These are phyloP conservation scores for Huntiella omanensis DNA, from an alignment of 2,329 filamentous ascomycete species.

Conservation along the genomic window DNA sequence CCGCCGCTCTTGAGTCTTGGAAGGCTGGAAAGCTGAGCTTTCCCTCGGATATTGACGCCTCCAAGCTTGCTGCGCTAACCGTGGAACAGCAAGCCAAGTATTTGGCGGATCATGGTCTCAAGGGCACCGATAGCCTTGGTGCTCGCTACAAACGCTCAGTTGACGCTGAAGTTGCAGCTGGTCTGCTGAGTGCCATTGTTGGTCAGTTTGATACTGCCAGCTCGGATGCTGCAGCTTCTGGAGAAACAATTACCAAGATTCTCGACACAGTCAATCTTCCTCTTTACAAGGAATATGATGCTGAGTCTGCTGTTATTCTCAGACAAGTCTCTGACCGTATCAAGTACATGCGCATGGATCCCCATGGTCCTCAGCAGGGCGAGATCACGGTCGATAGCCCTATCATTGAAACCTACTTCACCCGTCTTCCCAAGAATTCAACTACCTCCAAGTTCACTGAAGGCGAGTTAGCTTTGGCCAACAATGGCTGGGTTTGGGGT, in stretches of 20 bases:
- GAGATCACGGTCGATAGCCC: constrained; percentile 59
- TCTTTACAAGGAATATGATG: constrained; percentile 84
- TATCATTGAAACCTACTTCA: constrained; percentile 89
- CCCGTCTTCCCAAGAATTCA: constrained; percentile 62
- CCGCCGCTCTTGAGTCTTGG: constrained; percentile 56
- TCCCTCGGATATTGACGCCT: constrained; percentile 23
- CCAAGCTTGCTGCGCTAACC: constrained; percentile 12
- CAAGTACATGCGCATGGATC: constrained; percentile 88
- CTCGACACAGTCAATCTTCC: constrained; percentile 72
- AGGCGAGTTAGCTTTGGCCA: constrained; percentile 64
- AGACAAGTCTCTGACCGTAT: constrained; percentile 86
- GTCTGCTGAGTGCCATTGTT: constrained; percentile 16
- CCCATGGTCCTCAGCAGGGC: constrained; percentile 72
- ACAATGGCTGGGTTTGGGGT: constrained; percentile 98
- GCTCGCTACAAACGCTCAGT: constrained; percentile 58
- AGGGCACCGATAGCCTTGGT: constrained; percentile 55
- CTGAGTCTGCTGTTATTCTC: constrained; percentile 62
- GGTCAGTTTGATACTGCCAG: constrained; percentile 30
- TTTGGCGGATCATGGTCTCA: constrained; percentile 49
- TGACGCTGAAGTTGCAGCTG: constrained; percentile 48
- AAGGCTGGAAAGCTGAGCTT: constrained; percentile 36
- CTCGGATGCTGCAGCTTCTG: constrained; percentile 22
- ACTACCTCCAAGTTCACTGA: constrained; percentile 58
- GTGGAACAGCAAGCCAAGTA: constrained; percentile 35
- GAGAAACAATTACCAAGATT: constrained; percentile 39